phyloP scores from a whole-genome alignment of 1,139 yeast genomes.

The Candida sp. region DNA sequence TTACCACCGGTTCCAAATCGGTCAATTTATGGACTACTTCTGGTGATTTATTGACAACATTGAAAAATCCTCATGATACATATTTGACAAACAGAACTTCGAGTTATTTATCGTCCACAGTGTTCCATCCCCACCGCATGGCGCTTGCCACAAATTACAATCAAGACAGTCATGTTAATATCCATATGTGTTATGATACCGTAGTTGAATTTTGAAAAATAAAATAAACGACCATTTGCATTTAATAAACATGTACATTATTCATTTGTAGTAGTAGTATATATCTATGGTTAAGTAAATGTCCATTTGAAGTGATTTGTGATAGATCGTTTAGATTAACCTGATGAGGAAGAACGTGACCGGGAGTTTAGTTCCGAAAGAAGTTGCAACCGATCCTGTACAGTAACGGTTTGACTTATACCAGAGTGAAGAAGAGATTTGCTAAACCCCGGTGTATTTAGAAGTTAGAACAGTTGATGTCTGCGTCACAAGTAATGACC shows the following conservation, averaged over 20 bases:
- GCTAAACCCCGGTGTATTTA: no score
- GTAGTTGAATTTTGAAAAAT: slow-evolving; percentile 30
- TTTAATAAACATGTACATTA: background rate
- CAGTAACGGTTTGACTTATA: background rate
- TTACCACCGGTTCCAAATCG: slow-evolving; percentile 80
- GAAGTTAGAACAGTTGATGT: background rate
- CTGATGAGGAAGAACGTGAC: background rate
- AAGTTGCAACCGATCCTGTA: background rate
- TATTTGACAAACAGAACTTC: slow-evolving; percentile 45
- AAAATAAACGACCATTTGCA: background rate
- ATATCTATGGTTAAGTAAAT: no score
- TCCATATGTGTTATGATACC: slow-evolving; percentile 49
- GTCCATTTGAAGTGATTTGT: background rate
- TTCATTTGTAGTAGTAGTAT: no score
- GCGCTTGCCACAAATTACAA: slow-evolving; percentile 83
- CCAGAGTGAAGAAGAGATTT: background rate
- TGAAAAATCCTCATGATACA: slow-evolving; percentile 52
- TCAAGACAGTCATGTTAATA: slow-evolving; percentile 71
- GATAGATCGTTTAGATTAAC: background rate
- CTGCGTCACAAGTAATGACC: background rate
- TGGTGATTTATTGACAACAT: slow-evolving; percentile 66
- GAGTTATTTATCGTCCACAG: slow-evolving; percentile 58
- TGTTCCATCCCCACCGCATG: slow-evolving; percentile 95
- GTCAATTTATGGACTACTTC: slow-evolving; percentile 87
- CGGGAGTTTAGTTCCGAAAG: background rate